Base-by-base conservation (phyloP, 768 basidiomycete species). In the Rubroboletus pulcherrimus region DNA sequence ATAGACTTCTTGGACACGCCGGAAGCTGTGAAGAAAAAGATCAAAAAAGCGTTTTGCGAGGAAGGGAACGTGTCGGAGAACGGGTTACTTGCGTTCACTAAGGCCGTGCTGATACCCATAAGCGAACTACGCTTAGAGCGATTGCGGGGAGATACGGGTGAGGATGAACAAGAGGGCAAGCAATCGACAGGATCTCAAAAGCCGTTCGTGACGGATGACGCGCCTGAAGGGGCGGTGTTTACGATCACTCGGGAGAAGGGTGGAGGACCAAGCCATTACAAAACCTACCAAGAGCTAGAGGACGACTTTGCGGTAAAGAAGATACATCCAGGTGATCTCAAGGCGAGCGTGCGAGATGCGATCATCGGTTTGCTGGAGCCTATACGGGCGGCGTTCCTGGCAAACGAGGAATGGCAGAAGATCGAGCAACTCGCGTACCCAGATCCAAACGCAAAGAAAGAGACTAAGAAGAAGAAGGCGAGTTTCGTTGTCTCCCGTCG, bases 1-100 rank as follows among this genome's bases (percentile, higher is more conserved):
- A 96, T 98, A 70, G 97, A 99, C 75, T 92, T 98, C 73, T 85
- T 99, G 58, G 96, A 98, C 71, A 70, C 84, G 4, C 86, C 94
- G 0, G 89, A 91, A 30, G 81, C 77, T 40, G 82, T 98, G 47
- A 86, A 88, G 66, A 86, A 85, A 73, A 98, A 98, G 77, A 83
- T 98, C 73, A 93, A 90, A 72, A 77, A 78, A 24, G 95, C 97
- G 1, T 93, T 96, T 69, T 98, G 95, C 71, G 93, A 96, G 64
- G 93, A 95, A 63, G 95, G 94, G 15, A 93, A 90, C 66, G 75
- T 85, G 49, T 80, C 83, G 43, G 93, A 90, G 26, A 99, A 99
- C 71, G 96, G 93, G 29, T 75, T 98, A 0, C 81, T 97, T 5
- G 77, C 90, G 2, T 98, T 98, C 75, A 81, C 86, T 57, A 75